Evolutionary conservation across 192 early-diverging fungal genomes (phyloP), one percentile per base, ranked within the genome.

Genomic region (Ambispora gerdemannii): DNA sequence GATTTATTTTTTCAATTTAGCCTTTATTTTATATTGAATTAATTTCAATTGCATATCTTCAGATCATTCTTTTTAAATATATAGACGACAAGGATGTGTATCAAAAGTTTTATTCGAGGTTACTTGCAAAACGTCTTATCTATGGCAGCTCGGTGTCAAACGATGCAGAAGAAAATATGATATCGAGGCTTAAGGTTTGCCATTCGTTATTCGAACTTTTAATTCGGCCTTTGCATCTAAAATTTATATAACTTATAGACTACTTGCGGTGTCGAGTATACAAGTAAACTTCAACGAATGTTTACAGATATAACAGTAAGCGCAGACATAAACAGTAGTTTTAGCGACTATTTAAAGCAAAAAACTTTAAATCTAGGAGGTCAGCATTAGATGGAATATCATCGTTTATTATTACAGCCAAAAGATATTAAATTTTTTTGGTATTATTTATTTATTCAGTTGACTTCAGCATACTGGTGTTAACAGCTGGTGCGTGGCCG

Each of bases 11-110:
- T 65, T 47, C 24, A 13, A 11, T n/a, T 20, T 25, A 61, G 30
- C n/a, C 51, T 24, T 28, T 49, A 15, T 27, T 24, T 56, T 49
- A 64, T 15, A 34, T 52, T 31, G 6, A 50, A n/a, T 32, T 22
- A 25, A 3, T 11, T 36, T 51, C 2, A 2, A 7, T 56, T 15
- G 34, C 20, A 0, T 19, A 34, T 15, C 7, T 25, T 19, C 70
- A 82, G 83, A 84, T 93, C 22, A 80, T 84, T 19, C 72, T 95
- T 8, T 95, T 95, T 77, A 89, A 91, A 52, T 95, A 93, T 75
- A 83, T 95, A 20, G 89, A 93, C 52, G 93, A 95, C 66, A 95
- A 95, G 68, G 93, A 95, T 67, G 79, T 95, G 1, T 95, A 92
- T 79, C 93, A 95, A 81, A 94, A 94, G 78, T 93, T 93, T 67